Percentiles rank a stretch among this genome's conserved stretches.
Evolutionary conservation across 805 yeast genomes (phyloP).

Genomic region (Saccharomycopsis olivae): DNA sequence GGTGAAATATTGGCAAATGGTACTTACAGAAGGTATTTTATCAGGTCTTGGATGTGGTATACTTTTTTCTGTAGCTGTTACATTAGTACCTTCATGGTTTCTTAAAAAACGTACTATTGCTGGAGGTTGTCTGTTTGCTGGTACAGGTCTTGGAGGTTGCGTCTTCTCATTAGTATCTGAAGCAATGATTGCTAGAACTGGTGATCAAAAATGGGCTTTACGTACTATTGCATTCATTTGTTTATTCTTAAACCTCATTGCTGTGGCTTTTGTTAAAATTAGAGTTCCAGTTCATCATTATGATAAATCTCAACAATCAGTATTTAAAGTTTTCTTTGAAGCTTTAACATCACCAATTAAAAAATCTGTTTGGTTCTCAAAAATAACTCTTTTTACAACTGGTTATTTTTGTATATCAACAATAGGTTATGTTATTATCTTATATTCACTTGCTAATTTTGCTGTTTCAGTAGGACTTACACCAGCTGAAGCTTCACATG

Average conservation of each 20-base stretch:
- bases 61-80: constrained; percentile 40
- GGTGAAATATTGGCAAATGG: constrained; percentile 38
- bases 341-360: constrained; percentile 29
- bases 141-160: constrained; percentile 46
- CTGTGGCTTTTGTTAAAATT: constrained; percentile 35
- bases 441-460: constrained; percentile 38
- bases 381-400: constrained; percentile 26
- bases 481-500: constrained; percentile 31
- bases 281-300: constrained; percentile 24
- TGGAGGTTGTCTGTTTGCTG: constrained; percentile 38
- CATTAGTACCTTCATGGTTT: constrained; percentile 47
- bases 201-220: constrained; percentile 37
- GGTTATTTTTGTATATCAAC: constrained; percentile 29
- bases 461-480: constrained; percentile 38
- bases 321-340: constrained; percentile 18
- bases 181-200: constrained; percentile 31
- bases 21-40: constrained; percentile 41
- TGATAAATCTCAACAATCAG: no score
- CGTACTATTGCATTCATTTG: constrained; percentile 34
- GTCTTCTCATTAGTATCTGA: constrained; percentile 32
- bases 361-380: constrained; percentile 21
- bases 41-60: constrained; percentile 41
- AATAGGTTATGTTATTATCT: constrained; percentile 34
- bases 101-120: constrained; percentile 37
- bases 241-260: constrained; percentile 28